Percentiles rank a stretch among this genome's conserved stretches.
Conservation (phyloP, 176 grass and related monocot species). For the Themeda triandra region DNA sequence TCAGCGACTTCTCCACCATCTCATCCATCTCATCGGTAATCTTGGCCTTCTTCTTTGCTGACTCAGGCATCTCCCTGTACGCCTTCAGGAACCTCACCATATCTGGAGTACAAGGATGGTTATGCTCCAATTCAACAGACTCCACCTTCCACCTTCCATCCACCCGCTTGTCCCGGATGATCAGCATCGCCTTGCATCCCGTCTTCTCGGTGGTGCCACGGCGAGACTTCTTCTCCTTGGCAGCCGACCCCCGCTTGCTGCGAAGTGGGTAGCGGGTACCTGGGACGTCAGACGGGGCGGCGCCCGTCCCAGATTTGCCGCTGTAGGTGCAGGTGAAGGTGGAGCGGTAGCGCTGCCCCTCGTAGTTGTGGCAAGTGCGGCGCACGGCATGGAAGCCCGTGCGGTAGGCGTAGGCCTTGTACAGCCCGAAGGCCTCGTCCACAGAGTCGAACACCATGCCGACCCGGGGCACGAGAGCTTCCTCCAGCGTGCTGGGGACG, state of each 20-base stretch:
- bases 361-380: conserved; percentile 78
- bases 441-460: conserved; percentile 69
- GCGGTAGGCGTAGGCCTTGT: conserved; percentile 74
- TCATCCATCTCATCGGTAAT: conserved; percentile 53
- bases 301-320: conserved; percentile 42
- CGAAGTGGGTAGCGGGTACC: conserved; percentile 33
- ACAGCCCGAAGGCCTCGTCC: conserved; percentile 80
- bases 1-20: conserved; percentile 49
- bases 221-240: conserved; percentile 35
- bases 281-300: not conserved
- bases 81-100: conserved; percentile 88
- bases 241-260: conserved; percentile 28
- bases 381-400: conserved; percentile 62
- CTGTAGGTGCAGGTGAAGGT: conserved; percentile 70
- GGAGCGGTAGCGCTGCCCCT: conserved; percentile 74
- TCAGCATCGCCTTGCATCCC: conserved; percentile 61
- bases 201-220: conserved; percentile 51
- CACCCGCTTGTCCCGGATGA: conserved; percentile 59
- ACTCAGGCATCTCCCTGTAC: conserved; percentile 63
- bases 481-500: conserved; percentile 47
- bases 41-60: conserved; percentile 54
- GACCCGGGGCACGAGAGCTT: conserved; percentile 45
- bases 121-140: conserved; percentile 70
- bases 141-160: conserved; percentile 70
- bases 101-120: conserved; percentile 73